These are phyloP conservation scores for Pseudogymnoascus destructans DNA, from an alignment of 2,329 filamentous ascomycete species.

Conservation along the genomic window DNA sequence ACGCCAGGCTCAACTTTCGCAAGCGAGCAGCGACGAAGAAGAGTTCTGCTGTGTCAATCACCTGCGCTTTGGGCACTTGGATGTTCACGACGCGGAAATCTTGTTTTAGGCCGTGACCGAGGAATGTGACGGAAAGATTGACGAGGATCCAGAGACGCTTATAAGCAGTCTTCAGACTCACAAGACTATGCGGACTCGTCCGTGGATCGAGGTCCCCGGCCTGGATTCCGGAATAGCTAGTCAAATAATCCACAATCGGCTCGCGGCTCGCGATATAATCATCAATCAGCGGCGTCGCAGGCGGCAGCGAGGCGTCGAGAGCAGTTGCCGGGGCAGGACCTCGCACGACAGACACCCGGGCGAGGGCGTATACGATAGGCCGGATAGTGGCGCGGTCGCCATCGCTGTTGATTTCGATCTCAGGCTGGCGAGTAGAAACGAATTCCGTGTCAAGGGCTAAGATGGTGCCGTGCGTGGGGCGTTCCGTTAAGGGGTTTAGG, in stretches of 20 bases:
- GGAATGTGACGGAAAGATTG: constrained; percentile 85
- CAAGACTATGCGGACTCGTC: constrained; percentile 67
- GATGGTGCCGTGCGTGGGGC: constrained; percentile 57
- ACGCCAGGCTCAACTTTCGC: constrained; percentile 81
- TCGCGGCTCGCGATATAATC: constrained; percentile 92
- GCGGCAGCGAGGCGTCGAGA: constrained; percentile 47
- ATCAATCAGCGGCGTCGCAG: constrained; percentile 84
- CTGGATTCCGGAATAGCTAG: constrained; percentile 83
- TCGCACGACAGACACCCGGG: constrained; percentile 82
- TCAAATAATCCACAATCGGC: constrained; percentile 88
- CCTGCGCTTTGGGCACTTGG: constrained; percentile 76
- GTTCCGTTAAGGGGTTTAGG: constrained; percentile 40
- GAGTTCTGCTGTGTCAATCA: constrained; percentile 86
- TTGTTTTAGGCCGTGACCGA: constrained; percentile 85
- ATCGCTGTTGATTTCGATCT: constrained; percentile 92
- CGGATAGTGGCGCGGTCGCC: constrained; percentile 85
- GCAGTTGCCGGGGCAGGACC: constrained; percentile 31
- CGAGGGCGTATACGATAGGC: constrained; percentile 79
- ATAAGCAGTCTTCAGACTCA: constrained; percentile 82
- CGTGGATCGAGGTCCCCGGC: constrained; percentile 71
- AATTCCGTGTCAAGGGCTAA: constrained; percentile 94
- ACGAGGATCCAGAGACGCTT: constrained; percentile 96
- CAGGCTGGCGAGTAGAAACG: constrained; percentile 79
- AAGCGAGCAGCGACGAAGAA: constrained; percentile 73
- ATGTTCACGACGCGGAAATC: constrained; percentile 99